Base-by-base conservation (phyloP, 768 basidiomycete species). In the Pleurotus citrinopileatus region DNA sequence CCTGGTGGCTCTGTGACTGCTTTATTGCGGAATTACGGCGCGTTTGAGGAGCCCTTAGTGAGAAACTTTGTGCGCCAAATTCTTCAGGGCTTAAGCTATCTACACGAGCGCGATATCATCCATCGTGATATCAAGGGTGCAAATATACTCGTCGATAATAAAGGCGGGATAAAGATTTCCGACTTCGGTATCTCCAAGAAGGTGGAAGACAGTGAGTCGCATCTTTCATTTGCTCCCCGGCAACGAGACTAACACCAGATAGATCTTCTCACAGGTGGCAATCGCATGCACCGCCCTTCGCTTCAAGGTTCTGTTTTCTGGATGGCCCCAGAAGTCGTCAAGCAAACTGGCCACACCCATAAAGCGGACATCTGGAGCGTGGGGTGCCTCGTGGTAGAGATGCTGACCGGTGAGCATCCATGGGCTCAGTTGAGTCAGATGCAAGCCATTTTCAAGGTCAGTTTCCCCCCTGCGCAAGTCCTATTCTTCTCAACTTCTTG, bases 301-400 rank as follows among this genome's bases (percentile, higher is more conserved):
- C 73, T 98, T 4, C 97, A 98, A 68, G 97, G 97, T 2, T 97
- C 94, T 1, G 95, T 98, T 9, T 98, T 97, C 71, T 98, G 96
- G 96, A 98, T 98, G 96, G 96, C 96, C 0, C 96, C 96, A 0
- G 96, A 98, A 70, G 94, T 98, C 17, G 97, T 98, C 55, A 95
- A 95, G 65, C 97, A 99, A 73, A 94, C 87, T 22, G 82, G 86
- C 0, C 92, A 97, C 65, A 95, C 94, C 8, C 80, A 77, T 56
- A 95, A 95, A 64, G 94, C 94, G 4, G 95, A 97, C 67, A 95
- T 97, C 52, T 98, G 95, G 95, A 92, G 91, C 66, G 87, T 98
- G 1, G 94, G 94, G 1, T 96, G 94, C 67, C 72, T 98, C 43
- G 87, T 97, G 22, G 92, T 98, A 10, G 94, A 98, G 69, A 98